Base-by-base conservation (phyloP, 1,139 yeast genomes). In the Candida sanyaensis region DNA sequence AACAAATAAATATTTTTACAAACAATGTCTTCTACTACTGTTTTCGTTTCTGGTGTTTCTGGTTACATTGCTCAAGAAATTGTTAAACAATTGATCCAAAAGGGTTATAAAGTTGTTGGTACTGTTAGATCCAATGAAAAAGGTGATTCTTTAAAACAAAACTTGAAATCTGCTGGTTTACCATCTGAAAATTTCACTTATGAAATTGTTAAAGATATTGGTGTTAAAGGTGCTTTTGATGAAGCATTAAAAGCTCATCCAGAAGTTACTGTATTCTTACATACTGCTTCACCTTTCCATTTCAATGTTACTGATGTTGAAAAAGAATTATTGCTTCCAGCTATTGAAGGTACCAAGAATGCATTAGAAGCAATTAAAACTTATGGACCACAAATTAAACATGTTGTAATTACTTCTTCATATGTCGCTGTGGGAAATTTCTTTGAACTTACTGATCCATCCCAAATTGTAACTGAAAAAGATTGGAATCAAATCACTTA, bases 401-500 rank as follows among this genome's bases (percentile, higher is more conserved):
- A 56, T 17, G 65, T 69, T 6, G 65, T 69, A 3, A 47, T 61
- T 12, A 66, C 73, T 4, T 63, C 71, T 1, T 68, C 73, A 1
- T 57, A 48, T 45, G 68, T 65, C 13, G 68, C 73, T 9, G 47
- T 60, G 32, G 53, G 53, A 29, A 42, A 36, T 17, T 43, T 43
- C 24, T 41, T 36, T 33, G 45, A 41, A 9, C 54, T 52, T 36
- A 34, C 21, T 4, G 53, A 48, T 37, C 52, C 56, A 6, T 51
- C 46, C 27, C 43, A 46, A n/a, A 50, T 46, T 9, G 47, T 58
- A 24, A 59, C 54, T 43, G 81, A 75, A 54, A 55, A 61, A 4
- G 51, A 63, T 6, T 77, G 81, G 80, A 73, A 72, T 52, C 63
- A 63, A 37, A 65, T 70, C 38, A 60, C 68, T 12, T 62, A 68